phyloP scores from a whole-genome alignment of 257 asterid genomes.

The Penstemon newberryi region DNA sequence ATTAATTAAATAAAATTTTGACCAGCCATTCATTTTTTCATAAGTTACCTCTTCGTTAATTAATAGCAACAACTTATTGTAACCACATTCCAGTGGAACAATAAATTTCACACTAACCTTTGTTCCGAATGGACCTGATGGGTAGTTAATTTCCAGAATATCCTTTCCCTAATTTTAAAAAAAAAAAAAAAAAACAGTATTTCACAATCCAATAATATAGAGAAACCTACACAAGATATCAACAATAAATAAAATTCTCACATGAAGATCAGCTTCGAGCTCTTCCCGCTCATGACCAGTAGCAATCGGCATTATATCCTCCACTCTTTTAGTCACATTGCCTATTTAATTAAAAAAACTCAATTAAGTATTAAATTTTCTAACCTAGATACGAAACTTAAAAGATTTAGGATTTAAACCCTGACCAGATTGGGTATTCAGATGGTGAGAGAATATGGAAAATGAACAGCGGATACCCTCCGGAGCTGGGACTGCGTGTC shows the following conservation, averaged over 20 bases:
- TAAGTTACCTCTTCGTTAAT: background rate
- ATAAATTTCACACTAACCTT: conserved; percentile 40
- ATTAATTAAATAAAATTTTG: background rate
- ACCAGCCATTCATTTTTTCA: background rate
- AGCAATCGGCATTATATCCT: conserved; percentile 92
- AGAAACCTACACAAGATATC: background rate
- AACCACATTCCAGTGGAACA: background rate
- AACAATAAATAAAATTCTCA: conserved; percentile 33
- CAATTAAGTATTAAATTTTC: background rate
- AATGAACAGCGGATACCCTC: conserved; percentile 36
- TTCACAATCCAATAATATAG: background rate
- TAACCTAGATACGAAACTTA: background rate
- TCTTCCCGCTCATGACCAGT: conserved; percentile 98
- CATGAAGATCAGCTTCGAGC: conserved; percentile 83
- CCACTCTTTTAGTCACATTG: conserved; percentile 59
- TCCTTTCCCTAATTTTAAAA: conserved; percentile 44
- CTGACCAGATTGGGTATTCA: conserved; percentile 65
- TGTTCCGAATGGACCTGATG: conserved; percentile 55
- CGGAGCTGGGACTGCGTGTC: conserved; percentile 39
- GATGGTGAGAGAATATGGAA: conserved; percentile 45
- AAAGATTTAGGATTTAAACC: conserved; percentile 12
- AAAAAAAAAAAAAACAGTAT: conserved; percentile 4
- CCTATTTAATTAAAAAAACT: conserved; percentile 27
- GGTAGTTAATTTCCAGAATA: conserved; percentile 55
- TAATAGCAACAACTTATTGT: background rate